Percentiles rank a stretch among this genome's conserved stretches.
Evolutionary conservation across 108 stramenopile species (phyloP).

Genomic region (Cyclotella baltica): DNA sequence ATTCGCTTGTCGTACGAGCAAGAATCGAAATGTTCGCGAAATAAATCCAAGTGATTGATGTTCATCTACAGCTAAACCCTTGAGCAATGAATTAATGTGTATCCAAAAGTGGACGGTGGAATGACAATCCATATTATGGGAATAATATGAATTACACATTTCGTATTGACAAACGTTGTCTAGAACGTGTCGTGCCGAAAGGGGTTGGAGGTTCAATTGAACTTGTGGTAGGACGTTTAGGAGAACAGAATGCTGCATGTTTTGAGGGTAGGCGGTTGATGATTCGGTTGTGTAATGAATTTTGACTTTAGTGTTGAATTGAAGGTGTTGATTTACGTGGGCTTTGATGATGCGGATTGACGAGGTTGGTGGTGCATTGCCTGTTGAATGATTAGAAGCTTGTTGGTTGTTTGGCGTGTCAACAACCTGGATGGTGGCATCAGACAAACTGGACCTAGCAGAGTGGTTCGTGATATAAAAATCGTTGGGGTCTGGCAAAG

Average conservation of each 20-base stretch:
- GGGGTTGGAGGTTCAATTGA: not conserved
- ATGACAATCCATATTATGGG: not conserved
- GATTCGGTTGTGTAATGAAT: not conserved
- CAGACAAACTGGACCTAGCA: no score
- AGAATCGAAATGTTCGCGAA: not conserved
- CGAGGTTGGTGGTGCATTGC: not conserved
- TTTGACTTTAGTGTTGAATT: constrained; percentile 4
- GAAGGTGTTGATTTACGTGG: not conserved
- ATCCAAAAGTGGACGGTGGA: constrained; percentile 2
- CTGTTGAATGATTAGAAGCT: not conserved
- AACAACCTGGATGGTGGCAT: not conserved
- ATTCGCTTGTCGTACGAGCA: not conserved
- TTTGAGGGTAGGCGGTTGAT: not conserved
- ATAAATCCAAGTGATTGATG: not conserved
- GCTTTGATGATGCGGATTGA: not conserved
- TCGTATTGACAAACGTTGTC: not conserved
- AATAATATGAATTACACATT: not conserved
- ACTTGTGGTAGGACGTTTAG: not conserved
- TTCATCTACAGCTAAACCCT: not conserved
- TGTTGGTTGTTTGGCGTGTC: not conserved
- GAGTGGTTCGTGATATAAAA: not conserved
- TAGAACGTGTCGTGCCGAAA: not conserved
- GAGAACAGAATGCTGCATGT: not conserved
- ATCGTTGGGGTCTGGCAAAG: no score
- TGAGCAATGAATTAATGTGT: not conserved